Evolutionary conservation across 1,284 basidiomycete species (phyloP), one percentile per base, ranked within the genome.

Genomic region (Puccinia coronata): DNA sequence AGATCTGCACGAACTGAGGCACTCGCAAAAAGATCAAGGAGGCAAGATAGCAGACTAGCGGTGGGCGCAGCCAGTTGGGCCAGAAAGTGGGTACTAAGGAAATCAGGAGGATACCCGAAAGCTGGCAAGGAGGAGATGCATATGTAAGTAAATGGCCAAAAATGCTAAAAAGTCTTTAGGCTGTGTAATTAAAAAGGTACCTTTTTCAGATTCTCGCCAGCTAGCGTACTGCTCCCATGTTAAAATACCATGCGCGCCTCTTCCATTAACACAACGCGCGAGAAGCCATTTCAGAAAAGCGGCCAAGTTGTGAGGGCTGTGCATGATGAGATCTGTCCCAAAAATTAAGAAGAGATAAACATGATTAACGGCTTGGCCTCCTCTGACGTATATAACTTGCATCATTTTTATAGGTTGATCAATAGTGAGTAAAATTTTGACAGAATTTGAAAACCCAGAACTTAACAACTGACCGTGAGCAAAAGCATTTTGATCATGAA

Each of bases 221-320:
- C 36, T 36, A 14, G 49, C 41, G 74, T 81, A 81, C n/a, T 43
- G 53, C n/a, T 73, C 57, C 79, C 79, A 81, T 18, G 36, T n/a
- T 9, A 81, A 2, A 12, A 81, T 67, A 20, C 79, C 79, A 63
- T 72, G 67, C 16, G 47, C 31, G 34, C 43, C 41, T 28, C 31
- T 23, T 61, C 53, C 53, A 49, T 81, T 81, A 47, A 74, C 61
- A 28, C 69, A 59, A 23, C 79, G 55, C 28, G 71, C 53, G 11
- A 81, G 49, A 25, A 81, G 63, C 79, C 79, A 81, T 57, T 81
- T 81, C 18, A 81, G 71, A 34, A 81, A 67, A 53, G 71, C 70
- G 4, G 79, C 59, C 23, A 81, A 18, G 39, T 81, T 74, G 57
- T 81, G 71, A 39, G 79, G 43, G 55, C 57, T 20, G 31, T 71